Evolutionary conservation across 805 yeast genomes (phyloP), one percentile per base, ranked within the genome.

Genomic region (Kluyveromyces siamensis): DNA sequence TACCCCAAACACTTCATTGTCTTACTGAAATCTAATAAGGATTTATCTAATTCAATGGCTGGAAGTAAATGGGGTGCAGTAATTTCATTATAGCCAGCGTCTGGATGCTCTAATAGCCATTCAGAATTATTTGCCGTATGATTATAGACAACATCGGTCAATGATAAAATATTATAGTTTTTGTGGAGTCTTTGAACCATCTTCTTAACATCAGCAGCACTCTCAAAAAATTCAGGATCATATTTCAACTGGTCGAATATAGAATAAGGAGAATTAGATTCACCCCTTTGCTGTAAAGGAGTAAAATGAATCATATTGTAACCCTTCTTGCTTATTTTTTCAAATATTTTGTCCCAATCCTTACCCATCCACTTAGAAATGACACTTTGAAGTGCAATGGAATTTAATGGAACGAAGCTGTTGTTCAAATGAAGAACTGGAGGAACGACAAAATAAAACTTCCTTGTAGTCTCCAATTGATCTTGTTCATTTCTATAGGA

Each of bases 301-400:
- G 97, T 90, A 65, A 91, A 91, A 70, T 91, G 99, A 41, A 93
- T 72, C 96, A 91, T 87, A 66, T 93, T 93, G 71, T 91, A 91
- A 18, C 93, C 90, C 66, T 93, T 93, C 8, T 68, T 62, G 14
- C 82, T 68, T 41, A 91, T 76, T 42, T 76, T 76, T 1, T 65
- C 62, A 50, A 91, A 85, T 49, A 85, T 70, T 1, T 67, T 62
- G 49, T 79, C 78, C 98, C 98, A 91, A 45, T 66, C 65, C 1
- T 79, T 75, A 1, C 97, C 96, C 69, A 90, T 78, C 91, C 96
- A 88, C 69, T 91, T 91, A 38, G 96, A 87, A 4, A 91, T 79
- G 39, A 93, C 81, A 1, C 96, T 79, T 65, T 90, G 93, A 61
- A 91, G 71, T 44, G 87, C 83, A 52, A 91, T 76, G 8, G 90